Base-by-base conservation (phyloP, 192 early-diverging fungal species). In the Gryganskiella cystojenkinii region DNA sequence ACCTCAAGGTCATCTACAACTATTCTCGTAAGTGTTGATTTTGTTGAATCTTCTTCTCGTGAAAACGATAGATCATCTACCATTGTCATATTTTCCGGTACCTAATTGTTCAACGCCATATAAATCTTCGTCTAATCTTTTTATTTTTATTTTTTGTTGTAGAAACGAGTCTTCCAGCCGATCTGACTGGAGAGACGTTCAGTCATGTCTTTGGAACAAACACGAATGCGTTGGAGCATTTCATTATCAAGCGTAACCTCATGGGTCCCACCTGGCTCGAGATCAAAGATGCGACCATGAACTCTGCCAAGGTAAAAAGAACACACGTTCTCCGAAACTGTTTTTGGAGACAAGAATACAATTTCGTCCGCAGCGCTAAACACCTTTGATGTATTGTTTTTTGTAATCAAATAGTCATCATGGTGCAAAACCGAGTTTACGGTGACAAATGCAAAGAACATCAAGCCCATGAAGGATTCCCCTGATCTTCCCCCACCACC, bases 241-340 rank as follows among this genome's bases (percentile, higher is more conserved):
- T 99, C 51, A 72, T 99, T n/a, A 86, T 97, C 25, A 96, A 99
- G 80, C 87, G 96, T 24, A 90, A 94, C 59, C 81, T 99, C 28
- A 99, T 95, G 95, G 98, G 98, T 1, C 98, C 98, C 7, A 92
- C 91, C 61, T 99, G 98, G 98, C 81, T 99, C 0, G 71, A 85
- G 15, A 86, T 98, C 30, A 82, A 79, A 37, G 64, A 93, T 22
- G 86, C 91, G 0, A 69, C 81, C 20, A 64, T 89, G 3, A 84
- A 70, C 42, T 70, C 64, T 31, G 67, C 71, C 11, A 88, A 83
- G 58, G 89, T 90, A 67, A 52, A n/a, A n/a, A n/a, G n/a, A n/a
- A n/a, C n/a, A n/a, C n/a, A n/a, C n/a, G n/a, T n/a, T n/a, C n/a
- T n/a, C n/a, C n/a, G n/a, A n/a, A n/a, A n/a, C n/a, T n/a, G n/a